Evolutionary conservation across 495 filamentous ascomycete species (phyloP), one percentile per base, ranked within the genome.

Genomic region (Apodospora peruviana): DNA sequence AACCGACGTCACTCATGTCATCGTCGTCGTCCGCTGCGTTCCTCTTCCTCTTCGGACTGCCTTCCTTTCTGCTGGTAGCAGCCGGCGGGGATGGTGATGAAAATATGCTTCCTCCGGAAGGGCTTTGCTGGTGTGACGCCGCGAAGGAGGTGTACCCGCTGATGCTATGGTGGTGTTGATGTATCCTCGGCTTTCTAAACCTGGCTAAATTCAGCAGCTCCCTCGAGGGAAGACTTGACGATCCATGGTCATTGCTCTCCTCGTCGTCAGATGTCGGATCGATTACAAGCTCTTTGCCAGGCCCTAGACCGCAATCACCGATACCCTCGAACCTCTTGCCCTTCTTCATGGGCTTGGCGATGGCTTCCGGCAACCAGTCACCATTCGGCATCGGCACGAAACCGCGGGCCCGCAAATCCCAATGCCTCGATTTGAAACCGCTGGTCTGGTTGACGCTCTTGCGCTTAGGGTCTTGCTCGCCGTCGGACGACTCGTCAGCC

Each of bases 341-440:
- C 45, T 56, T 59, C 34, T 62, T 38, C 48, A 64, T 58, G 16
- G 62, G 47, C 8, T 59, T 24, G 14, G 67, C 71, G 23, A 74
- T 45, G 2, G 70, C 58, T 51, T 75, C 72, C 2, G 68, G 69
- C 9, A 72, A 37, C 55, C 68, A 75, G 22, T 66, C 47, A 3
- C 69, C 69, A 41, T 73, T 65, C 3, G 70, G 61, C 65, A 68
- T 69, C 19, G 58, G 66, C 9, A 75, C 65, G 29, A 75, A 54
- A 0, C 72, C 72, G 3, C 58, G 56, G 2, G 62, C 61, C 18
- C 71, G 66, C 29, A 73, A 50, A 17, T 67, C 62, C 68, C 69
- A 75, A 48, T 75, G 70, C 2, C 39, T 45, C 8, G 65, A 59
- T 19, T 48, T 55, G 20, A 59, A 47, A 4, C 47, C 43, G n/a